Base-by-base conservation (phyloP, 306 rosid species). In the Luffa aegyptiaca region DNA sequence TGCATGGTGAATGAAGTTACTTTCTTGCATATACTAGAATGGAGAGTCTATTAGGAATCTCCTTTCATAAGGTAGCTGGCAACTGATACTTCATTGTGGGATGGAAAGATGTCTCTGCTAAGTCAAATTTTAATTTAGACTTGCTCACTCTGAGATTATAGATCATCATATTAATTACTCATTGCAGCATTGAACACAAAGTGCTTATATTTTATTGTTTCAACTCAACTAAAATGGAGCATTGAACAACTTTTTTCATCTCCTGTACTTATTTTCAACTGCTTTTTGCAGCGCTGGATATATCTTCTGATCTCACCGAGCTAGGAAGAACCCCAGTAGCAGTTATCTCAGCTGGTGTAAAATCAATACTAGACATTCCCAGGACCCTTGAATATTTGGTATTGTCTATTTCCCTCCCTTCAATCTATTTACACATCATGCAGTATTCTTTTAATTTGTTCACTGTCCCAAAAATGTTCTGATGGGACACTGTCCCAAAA, bases 301-400 rank as follows among this genome's bases (percentile, higher is more conserved):
- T 92, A 84, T 94, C 98, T 71, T 94, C 97, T 58, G 98, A 94
- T 86, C 97, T 94, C 75, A 92, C 93, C 16, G 97, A 92, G 91
- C 96, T 94, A 74, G 97, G 97, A 81, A 92, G 91, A 88, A 94
- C 98, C 61, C 97, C 97, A 3, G 89, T 94, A 36, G 88, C 97
- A 66, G 98, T 94, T 84, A 86, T 94, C 83, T 91, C 95, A 80
- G 98, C 98, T 66, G 98, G 97, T 79, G 91, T 92, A 75, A 94
- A 94, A 87, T 94, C 98, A 68, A 94, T 94, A 83, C 81, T 94
- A 71, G 98, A 94, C 84, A 91, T 94, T 76, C 95, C 93, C 42
- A 84, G 93, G 85, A 94, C 98, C 52, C 97, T 94, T 55, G 97
- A 94, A 73, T 92, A 92, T 86, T 86, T 94, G 91, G 98, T 94